Conservation (phyloP, 2,329 filamentous ascomycete genomes). For the Diaporthe longicolla region DNA sequence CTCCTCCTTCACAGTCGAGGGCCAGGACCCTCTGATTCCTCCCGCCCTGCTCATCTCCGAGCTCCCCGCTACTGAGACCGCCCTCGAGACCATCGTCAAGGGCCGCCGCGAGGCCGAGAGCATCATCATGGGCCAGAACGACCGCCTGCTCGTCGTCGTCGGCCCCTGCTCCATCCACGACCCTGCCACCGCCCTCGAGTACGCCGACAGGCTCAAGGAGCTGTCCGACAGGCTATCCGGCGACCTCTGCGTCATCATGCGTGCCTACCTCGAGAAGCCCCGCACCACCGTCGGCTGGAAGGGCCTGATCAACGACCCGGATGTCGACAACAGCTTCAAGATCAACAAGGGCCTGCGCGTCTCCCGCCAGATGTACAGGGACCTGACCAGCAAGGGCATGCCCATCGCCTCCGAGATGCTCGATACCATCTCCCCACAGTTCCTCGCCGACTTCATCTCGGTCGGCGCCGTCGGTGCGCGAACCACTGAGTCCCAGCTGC, state of each 20-base stretch:
- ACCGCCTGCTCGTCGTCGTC: slow-evolving; percentile 93
- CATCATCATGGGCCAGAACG: slow-evolving; percentile 83
- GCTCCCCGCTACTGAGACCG: slow-evolving; percentile 77
- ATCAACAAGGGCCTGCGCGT: slow-evolving; percentile 98
- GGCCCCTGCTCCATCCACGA: slow-evolving; percentile 99
- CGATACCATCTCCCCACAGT: slow-evolving; percentile 98
- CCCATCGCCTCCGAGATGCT: slow-evolving; percentile 99
- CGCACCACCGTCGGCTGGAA: slow-evolving; percentile 99
- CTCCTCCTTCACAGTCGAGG: slow-evolving; percentile 75
- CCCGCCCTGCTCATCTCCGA: slow-evolving; percentile 89
- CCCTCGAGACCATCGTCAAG: slow-evolving; percentile 78
- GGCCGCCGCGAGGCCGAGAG: slow-evolving; percentile 78
- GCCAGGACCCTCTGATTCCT: slow-evolving; percentile 93
- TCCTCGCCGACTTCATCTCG: slow-evolving; percentile 94
- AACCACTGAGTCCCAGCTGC: slow-evolving; percentile 96
- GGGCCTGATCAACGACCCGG: slow-evolving; percentile 98
- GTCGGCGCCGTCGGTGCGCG: slow-evolving; percentile 95
- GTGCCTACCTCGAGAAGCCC: slow-evolving; percentile 98
- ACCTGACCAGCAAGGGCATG: slow-evolving; percentile 88
- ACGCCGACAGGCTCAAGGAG: slow-evolving; percentile 82
- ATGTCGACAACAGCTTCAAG: slow-evolving; percentile 96
- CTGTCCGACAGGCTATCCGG: slow-evolving; percentile 84
- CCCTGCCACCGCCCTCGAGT: slow-evolving; percentile 88
- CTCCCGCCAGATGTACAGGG: slow-evolving; percentile 92
- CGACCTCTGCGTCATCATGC: slow-evolving; percentile 95